phyloP scores from a whole-genome alignment of 768 basidiomycete species.

The Kwoniella heveanensis region DNA sequence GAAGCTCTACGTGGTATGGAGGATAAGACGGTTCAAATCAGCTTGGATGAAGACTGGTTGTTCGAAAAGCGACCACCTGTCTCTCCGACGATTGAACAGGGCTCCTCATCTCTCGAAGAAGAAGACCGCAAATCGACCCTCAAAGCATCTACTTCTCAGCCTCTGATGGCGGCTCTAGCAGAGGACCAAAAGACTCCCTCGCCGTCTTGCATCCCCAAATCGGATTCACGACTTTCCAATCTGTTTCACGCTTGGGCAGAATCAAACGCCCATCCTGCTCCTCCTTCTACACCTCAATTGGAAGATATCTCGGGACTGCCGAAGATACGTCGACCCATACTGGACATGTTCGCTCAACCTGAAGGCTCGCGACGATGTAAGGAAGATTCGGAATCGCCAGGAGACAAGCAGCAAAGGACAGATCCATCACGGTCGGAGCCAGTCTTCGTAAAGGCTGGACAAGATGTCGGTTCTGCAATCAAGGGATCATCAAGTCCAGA shows the following conservation, averaged over 20 bases:
- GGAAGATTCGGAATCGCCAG: background rate
- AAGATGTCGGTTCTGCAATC: too few relatives aligned
- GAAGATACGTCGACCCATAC: background rate
- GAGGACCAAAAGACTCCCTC: background rate
- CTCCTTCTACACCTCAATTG: slow-evolving; percentile 28
- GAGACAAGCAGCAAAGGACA: too few relatives aligned
- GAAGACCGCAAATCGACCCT: slow-evolving; percentile 20
- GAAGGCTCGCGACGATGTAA: background rate
- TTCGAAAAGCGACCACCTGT: slow-evolving; percentile 20
- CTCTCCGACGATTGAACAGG: background rate
- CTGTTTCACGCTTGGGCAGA: slow-evolving; percentile 34
- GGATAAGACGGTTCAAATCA: slow-evolving; percentile 7
- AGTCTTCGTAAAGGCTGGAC: too few relatives aligned
- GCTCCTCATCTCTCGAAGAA: background rate
- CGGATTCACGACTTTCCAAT: slow-evolving; percentile 18
- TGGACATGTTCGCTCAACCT: background rate
- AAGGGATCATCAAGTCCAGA: too few relatives aligned
- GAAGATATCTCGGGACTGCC: slow-evolving; percentile 3
- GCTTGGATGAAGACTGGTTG: slow-evolving; percentile 37
- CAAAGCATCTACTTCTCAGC: slow-evolving; percentile 25
- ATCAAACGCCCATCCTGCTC: slow-evolving; percentile 30
- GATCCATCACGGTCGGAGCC: too few relatives aligned
- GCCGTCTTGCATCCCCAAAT: background rate
- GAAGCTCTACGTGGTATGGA: background rate
- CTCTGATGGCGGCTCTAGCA: background rate